Conservation (phyloP, 1,284 basidiomycete genomes). For the Trichosporon sp. region DNA sequence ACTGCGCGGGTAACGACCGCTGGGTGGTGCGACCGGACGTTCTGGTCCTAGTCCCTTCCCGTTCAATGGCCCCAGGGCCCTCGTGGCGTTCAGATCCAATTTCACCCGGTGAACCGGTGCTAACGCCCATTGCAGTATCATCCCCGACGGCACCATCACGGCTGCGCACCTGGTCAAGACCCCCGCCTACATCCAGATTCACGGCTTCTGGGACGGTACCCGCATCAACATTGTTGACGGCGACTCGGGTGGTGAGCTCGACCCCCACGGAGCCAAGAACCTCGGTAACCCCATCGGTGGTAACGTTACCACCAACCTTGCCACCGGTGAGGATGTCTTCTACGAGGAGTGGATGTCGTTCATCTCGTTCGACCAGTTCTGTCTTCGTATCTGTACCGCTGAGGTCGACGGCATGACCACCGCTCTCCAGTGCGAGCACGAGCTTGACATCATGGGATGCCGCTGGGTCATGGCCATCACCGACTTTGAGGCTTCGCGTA, state of each 20-base stretch:
- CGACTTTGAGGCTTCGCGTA: constrained; percentile 40
- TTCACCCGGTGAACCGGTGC: background rate
- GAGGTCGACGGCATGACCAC: constrained; percentile 36
- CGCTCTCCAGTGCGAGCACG: constrained; percentile 45
- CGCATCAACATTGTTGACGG: constrained; percentile 50
- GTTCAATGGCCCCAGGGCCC: background rate
- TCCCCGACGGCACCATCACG: constrained; percentile 46
- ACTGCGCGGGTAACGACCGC: background rate
- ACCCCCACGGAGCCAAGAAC: constrained; percentile 50
- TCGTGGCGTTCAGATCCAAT: background rate
- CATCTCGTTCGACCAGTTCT: constrained; percentile 49
- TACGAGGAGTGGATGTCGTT: constrained; percentile 55
- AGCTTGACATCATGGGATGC: constrained; percentile 50
- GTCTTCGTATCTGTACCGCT: constrained; percentile 50
- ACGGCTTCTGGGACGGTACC: constrained; percentile 51
- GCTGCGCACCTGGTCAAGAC: constrained; percentile 39
- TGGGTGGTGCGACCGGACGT: background rate
- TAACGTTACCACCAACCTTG: constrained; percentile 54
- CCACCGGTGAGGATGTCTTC: constrained; percentile 51
- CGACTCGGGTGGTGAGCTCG: constrained; percentile 52
- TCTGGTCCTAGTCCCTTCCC: background rate
- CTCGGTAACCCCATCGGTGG: constrained; percentile 55
- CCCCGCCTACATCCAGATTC: constrained; percentile 51
- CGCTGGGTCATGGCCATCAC: constrained; percentile 49
- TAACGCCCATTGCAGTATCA: constrained; percentile 30